Evolutionary conservation across 352 stramenopile genomes (phyloP).

Genomic region (Pythium rhizo-oryzae): DNA sequence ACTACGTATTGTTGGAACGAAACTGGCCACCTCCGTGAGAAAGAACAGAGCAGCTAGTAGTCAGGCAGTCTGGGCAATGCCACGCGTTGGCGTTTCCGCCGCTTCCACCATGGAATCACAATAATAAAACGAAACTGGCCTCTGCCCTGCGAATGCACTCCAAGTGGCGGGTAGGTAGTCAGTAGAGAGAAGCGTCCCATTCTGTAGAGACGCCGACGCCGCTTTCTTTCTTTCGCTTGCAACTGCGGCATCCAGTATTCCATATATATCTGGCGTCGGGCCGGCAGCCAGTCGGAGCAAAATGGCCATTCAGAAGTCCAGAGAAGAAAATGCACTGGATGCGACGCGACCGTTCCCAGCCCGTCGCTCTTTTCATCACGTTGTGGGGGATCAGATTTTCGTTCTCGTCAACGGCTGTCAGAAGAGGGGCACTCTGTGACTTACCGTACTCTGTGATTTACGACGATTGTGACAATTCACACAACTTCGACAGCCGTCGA

Average conservation of each 20-base stretch:
- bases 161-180: background rate
- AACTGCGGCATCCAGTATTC: background rate
- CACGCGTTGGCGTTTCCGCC: too few species aligned
- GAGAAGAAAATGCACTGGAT: constrained; percentile 3
- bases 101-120: too few species aligned
- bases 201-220: background rate
- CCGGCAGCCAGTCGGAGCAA: background rate
- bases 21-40: constrained; percentile 4
- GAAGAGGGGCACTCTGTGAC: background rate
- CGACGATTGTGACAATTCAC: too few species aligned
- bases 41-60: background rate
- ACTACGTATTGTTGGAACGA: constrained; percentile 6
- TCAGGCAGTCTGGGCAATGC: background rate
- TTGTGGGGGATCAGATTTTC: constrained; percentile 15
- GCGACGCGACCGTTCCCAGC: background rate
- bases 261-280: background rate
- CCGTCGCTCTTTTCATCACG: background rate
- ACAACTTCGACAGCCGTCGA: background rate
- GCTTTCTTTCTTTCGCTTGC: background rate
- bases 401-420: constrained; percentile 2
- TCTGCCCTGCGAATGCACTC: background rate
- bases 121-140: background rate
- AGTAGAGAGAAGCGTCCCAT: background rate
- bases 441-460: background rate
- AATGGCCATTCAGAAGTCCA: constrained; percentile 7